Base-by-base conservation (phyloP, 2,329 filamentous ascomycete species). In the Diaporthe citrichinensis region DNA sequence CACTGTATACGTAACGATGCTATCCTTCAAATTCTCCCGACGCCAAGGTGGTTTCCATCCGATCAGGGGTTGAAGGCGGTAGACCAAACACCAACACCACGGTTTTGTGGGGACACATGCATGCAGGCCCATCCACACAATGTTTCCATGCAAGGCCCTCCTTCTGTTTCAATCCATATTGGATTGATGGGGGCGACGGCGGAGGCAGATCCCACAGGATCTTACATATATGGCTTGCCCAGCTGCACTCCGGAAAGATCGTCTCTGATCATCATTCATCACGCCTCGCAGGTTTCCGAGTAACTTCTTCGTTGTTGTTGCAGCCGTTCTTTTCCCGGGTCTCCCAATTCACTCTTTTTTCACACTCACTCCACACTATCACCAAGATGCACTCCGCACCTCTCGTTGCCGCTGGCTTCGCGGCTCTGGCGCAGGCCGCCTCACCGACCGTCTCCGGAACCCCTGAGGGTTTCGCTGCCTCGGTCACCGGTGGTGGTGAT, bases 401-500 rank as follows among this genome's bases (percentile, higher is more conserved):
- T 23, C 39, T 76, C 23, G 53, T 77, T 39, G 73, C 73, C 28
- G 59, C 78, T 7, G 75, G 72, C 36, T 68, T 80, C 15, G 76
- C 59, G 23, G 81, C 82, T 59, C 74, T 83, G 69, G 78, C 76
- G 71, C 74, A 77, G 41, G 44, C 78, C 10, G 82, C 79, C 20
- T 78, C 82, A 15, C 75, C 75, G 9, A 44, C 65, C 59, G 84
- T 85, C 41, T 80, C 80, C 23, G 84, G 85, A 71, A 78, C 82
- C 23, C 82, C 85, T 25, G 83, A 86, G 77, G 85, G 85, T 7
- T 86, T 87, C 78, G 85, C 83, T 59, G 83, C 83, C 74, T 89
- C 89, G 71, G 88, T 90, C 44, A 93, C 91, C 28, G 91, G 91
- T 58, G 91, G 91, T 79, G 91, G 90, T 71, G 85, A 79, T 76